These are phyloP conservation scores for Phaeophleospora eucalypticola DNA, from an alignment of 2,329 filamentous ascomycete genomes.

Conservation along the genomic window DNA sequence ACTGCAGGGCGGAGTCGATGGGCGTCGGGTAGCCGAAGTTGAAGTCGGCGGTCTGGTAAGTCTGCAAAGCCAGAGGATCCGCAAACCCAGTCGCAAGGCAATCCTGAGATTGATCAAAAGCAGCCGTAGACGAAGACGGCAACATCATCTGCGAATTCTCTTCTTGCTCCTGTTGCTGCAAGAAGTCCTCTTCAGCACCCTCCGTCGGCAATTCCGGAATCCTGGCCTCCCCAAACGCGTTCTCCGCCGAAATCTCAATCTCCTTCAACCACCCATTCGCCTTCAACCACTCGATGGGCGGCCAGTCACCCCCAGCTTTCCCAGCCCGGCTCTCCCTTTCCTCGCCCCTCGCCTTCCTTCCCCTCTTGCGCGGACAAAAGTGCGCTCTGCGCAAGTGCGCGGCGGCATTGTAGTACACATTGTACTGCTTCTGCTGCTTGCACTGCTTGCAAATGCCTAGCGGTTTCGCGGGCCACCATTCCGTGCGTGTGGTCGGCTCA, in stretches of 20 bases:
- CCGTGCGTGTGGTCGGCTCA: slow-evolving; percentile 45
- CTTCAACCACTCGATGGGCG: slow-evolving; percentile 58
- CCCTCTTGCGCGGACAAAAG: slow-evolving; percentile 67
- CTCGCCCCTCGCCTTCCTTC: slow-evolving; percentile 54
- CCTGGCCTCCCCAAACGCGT: slow-evolving; percentile 3
- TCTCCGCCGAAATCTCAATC: slow-evolving; percentile 39
- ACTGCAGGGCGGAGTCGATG: slow-evolving; percentile 13
- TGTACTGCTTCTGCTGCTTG: slow-evolving; percentile 70
- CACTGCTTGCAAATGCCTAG: slow-evolving; percentile 83
- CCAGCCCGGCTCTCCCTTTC: slow-evolving; percentile 53
- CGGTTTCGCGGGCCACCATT: slow-evolving; percentile 51
- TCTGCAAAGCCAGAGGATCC: slow-evolving; percentile 10
- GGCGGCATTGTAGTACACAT: slow-evolving; percentile 90
- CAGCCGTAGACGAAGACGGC: neutral
- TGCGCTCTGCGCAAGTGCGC: slow-evolving; percentile 85
- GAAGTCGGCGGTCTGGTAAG: slow-evolving; percentile 14
- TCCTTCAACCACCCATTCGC: slow-evolving; percentile 55
- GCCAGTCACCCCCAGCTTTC: slow-evolving; percentile 59
- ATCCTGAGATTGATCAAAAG: neutral
- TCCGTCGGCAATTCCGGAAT: neutral
- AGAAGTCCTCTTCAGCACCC: no score
- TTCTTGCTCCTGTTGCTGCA: no score
- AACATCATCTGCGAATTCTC: neutral
- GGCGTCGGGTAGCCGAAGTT: slow-evolving; percentile 21
- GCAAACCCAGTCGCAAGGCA: neutral